Conservation (phyloP, 2,329 filamentous ascomycete species). For the Diaporthe helianthi region DNA sequence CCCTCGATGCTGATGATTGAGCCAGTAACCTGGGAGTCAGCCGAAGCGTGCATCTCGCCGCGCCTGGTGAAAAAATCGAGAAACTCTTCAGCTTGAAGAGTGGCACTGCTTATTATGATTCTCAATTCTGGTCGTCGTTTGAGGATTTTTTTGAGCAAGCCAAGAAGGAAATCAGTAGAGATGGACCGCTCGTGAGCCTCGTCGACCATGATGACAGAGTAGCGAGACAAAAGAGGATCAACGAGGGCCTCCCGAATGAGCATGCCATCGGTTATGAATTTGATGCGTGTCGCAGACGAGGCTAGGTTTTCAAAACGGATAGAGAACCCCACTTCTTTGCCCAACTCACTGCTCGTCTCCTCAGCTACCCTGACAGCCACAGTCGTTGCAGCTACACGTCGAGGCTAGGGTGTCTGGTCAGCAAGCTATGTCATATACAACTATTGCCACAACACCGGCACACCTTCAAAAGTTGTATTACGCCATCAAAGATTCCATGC, state of each 20-base stretch:
- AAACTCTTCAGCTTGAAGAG: constrained; percentile 88
- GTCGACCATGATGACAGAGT: constrained; percentile 97
- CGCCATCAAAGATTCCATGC: no score
- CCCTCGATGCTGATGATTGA: constrained; percentile 86
- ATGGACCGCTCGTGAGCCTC: constrained; percentile 95
- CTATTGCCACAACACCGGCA: no score
- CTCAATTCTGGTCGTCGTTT: constrained; percentile 81
- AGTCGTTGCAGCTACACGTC: constrained; percentile 88
- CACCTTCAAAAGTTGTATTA: no score
- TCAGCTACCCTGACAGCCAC: constrained; percentile 89
- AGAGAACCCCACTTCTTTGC: constrained; percentile 91
- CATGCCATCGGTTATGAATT: constrained; percentile 94
- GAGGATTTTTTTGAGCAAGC: constrained; percentile 88
- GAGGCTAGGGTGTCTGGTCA: constrained; percentile 63
- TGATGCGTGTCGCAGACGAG: constrained; percentile 83
- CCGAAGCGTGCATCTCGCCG: constrained; percentile 46
- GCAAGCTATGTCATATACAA: no score
- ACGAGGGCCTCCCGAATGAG: constrained; percentile 91
- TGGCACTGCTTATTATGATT: constrained; percentile 92
- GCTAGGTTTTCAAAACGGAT: constrained; percentile 93
- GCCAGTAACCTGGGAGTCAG: constrained; percentile 46
- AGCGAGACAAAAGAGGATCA: constrained; percentile 87
- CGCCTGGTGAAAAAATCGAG: constrained; percentile 73
- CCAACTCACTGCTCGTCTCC: constrained; percentile 84
- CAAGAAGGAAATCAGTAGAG: constrained; percentile 89